These are phyloP conservation scores for Tarenaya hassleriana DNA, from an alignment of 345 rosid species.

Conservation along the genomic window DNA sequence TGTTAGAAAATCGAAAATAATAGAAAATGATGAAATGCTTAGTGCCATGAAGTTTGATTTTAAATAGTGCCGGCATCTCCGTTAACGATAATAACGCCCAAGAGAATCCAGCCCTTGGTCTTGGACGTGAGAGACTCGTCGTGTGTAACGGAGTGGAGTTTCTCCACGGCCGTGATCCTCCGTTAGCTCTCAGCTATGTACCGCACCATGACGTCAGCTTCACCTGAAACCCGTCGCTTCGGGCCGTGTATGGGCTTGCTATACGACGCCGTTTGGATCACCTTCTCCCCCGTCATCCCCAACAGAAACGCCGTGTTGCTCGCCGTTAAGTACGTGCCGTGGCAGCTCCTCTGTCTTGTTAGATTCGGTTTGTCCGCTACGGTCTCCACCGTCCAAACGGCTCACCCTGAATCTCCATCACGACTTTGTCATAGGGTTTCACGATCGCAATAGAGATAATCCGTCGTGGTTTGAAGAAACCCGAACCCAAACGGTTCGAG, in stretches of 20 bases:
- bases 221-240: slow-evolving; percentile 63
- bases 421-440: slow-evolving; percentile 68
- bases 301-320: slow-evolving; percentile 65
- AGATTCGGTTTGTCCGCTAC: slow-evolving; percentile 37
- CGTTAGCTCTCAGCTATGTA: slow-evolving; percentile 68
- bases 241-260: slow-evolving; percentile 41
- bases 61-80: slow-evolving; percentile 31
- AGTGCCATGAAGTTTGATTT: slow-evolving; percentile 26
- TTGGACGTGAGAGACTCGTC: slow-evolving; percentile 61
- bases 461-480: no score
- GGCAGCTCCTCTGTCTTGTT: slow-evolving; percentile 47
- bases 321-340: slow-evolving; percentile 69
- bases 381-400: slow-evolving; percentile 68
- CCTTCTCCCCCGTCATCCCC: slow-evolving; percentile 83
- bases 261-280: slow-evolving; percentile 39
- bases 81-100: slow-evolving; percentile 62
- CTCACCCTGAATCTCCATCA: slow-evolving; percentile 39
- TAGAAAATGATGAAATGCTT: background rate
- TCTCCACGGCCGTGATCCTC: slow-evolving; percentile 90
- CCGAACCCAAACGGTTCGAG: no score
- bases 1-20: no score
- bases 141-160: slow-evolving; percentile 76
- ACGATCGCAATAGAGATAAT: no score
- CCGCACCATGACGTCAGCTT: slow-evolving; percentile 64
- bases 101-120: slow-evolving; percentile 62